phyloP scores from a whole-genome alignment of 805 yeast genomes.

The Jamesozyma spencerorum region DNA sequence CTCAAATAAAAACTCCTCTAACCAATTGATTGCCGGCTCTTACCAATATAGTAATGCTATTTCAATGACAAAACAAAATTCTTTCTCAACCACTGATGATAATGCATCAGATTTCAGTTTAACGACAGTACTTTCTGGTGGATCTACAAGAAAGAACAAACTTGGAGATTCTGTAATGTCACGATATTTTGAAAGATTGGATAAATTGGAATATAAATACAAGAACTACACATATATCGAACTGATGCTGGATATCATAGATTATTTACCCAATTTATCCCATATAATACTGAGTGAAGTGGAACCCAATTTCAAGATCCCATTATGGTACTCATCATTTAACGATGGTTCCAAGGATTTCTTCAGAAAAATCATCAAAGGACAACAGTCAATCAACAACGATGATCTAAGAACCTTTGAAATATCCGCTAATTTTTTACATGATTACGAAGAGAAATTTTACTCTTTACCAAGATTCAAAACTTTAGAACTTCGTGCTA shows the following conservation, averaged over 20 bases:
- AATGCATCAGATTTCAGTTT: not conserved
- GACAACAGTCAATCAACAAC: conserved; percentile 26
- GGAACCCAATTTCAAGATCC: conserved; percentile 45
- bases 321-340: conserved; percentile 33
- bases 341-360: conserved; percentile 29
- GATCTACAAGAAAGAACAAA: no score
- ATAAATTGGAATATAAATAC: conserved; percentile 17
- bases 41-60: no score
- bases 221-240: conserved; percentile 30
- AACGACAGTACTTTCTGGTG: no score
- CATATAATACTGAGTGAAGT: conserved; percentile 36
- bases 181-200: conserved; percentile 6
- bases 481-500: conserved; percentile 19
- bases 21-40: conserved; percentile 23
- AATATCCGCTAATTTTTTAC: conserved; percentile 20
- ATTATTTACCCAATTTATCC: conserved; percentile 39
- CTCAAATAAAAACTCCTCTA: conserved; percentile 10
- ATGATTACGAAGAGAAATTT: conserved; percentile 22
- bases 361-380: conserved; percentile 26
- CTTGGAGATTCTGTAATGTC: no score
- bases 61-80: no score
- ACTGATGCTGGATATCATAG: conserved; percentile 34
- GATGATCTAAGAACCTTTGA: conserved; percentile 26
- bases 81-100: conserved; percentile 11
- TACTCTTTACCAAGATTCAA: conserved; percentile 24